These are phyloP conservation scores for Fomitopsis schrenkii DNA, from an alignment of 1,284 basidiomycete genomes.

Conservation along the genomic window DNA sequence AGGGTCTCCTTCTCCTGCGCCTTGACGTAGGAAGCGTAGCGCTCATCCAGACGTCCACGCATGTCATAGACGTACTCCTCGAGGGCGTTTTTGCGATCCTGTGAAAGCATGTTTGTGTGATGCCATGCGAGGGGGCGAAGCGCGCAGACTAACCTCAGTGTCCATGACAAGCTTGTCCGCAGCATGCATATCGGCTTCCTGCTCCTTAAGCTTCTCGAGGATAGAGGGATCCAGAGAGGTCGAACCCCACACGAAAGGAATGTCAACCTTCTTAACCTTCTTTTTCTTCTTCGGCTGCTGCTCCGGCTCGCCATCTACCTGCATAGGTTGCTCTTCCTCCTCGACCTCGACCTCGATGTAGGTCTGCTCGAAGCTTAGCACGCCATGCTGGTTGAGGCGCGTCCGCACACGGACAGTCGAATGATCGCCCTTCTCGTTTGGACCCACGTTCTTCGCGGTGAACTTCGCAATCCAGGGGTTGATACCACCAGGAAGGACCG, in stretches of 20 bases:
- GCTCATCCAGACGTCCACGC: slow-evolving; percentile 86
- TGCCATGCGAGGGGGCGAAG: not conserved
- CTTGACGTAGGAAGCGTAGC: slow-evolving; percentile 74
- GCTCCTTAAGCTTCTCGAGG: slow-evolving; percentile 69
- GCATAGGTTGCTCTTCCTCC: slow-evolving; percentile 73
- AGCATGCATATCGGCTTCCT: slow-evolving; percentile 83
- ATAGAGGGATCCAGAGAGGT: slow-evolving; percentile 58
- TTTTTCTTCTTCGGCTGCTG: slow-evolving; percentile 76
- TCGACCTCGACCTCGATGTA: slow-evolving; percentile 76
- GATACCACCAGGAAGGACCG: slow-evolving; percentile 66
- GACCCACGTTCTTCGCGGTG: slow-evolving; percentile 76
- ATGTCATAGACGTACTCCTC: slow-evolving; percentile 97
- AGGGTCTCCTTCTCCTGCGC: slow-evolving; percentile 75
- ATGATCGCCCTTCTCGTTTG: slow-evolving; percentile 65
- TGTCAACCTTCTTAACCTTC: slow-evolving; percentile 77
- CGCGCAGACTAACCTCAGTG: slow-evolving; percentile 69
- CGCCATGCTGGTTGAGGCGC: slow-evolving; percentile 79
- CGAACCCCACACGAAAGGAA: slow-evolving; percentile 65
- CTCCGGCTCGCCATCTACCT: slow-evolving; percentile 58
- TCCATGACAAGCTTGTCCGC: slow-evolving; percentile 92
- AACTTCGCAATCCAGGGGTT: slow-evolving; percentile 83
- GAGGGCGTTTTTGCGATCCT: slow-evolving; percentile 95
- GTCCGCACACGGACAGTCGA: slow-evolving; percentile 87
- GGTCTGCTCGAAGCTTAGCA: slow-evolving; percentile 81
- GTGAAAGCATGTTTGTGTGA: slow-evolving; percentile 1